A percentile compares a stretch with the other conserved stretches of the same genome.
Evolutionary conservation across 768 basidiomycete genomes (phyloP).

Genomic region (Hypholoma sublateritium): DNA sequence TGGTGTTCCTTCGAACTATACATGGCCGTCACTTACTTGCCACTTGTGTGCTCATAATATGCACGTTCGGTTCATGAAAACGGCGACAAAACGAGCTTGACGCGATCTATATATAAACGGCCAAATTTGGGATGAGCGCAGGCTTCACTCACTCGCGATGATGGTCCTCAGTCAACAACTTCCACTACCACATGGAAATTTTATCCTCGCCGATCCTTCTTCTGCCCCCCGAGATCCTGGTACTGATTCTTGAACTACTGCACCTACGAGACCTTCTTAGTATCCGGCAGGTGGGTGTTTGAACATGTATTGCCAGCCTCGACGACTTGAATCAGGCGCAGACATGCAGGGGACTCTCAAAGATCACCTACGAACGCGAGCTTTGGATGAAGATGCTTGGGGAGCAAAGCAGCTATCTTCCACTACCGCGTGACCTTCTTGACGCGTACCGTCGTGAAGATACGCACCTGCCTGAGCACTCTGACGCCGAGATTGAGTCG

Average conservation of each 20-base stretch:
- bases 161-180: no score
- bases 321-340: constrained; percentile 3
- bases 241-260: constrained; percentile 10
- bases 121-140: no score
- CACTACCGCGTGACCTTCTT: constrained; percentile 12
- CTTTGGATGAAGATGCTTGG: constrained; percentile 19
- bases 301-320: neutral
- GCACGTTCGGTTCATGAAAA: no score
- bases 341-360: constrained; percentile 19
- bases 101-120: no score
- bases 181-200: neutral
- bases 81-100: no score
- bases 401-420: constrained; percentile 14
- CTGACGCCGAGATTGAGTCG: constrained; percentile 11
- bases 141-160: no score
- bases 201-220: neutral
- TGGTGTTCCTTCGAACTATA: no score
- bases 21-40: no score
- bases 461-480: constrained; percentile 5
- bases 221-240: constrained; percentile 15
- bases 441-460: constrained; percentile 5
- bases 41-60: no score
- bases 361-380: constrained; percentile 13
- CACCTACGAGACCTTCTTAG: constrained; percentile 13
- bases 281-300: constrained; percentile 14